Evolutionary conservation across 495 filamentous ascomycete species (phyloP).

Genomic region (Trichoderma gamsii): DNA sequence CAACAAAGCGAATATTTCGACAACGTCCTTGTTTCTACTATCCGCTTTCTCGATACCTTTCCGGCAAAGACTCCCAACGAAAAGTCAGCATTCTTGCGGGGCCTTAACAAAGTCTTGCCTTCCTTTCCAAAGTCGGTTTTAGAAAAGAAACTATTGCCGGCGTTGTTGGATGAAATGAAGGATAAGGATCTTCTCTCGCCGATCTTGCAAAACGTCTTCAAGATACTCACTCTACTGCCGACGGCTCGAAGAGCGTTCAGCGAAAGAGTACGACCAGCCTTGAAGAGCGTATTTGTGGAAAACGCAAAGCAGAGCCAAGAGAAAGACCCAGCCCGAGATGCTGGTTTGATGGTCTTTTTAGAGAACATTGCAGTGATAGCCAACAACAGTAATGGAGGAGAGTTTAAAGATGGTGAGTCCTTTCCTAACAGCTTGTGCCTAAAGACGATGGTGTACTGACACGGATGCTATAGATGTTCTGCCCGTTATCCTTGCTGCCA

Average conservation of each 20-base stretch:
- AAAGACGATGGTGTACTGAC: constrained; percentile 20
- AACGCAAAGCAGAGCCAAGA: constrained; percentile 52
- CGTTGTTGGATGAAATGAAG: constrained; percentile 83
- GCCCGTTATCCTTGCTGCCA: constrained; percentile 69
- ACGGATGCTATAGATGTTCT: constrained; percentile 57
- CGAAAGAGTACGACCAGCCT: constrained; percentile 73
- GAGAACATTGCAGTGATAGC: constrained; percentile 72
- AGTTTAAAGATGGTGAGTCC: constrained; percentile 81
- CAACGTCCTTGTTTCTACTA: constrained; percentile 90
- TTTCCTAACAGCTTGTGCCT: neutral
- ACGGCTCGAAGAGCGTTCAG: constrained; percentile 69
- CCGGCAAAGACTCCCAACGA: constrained; percentile 88
- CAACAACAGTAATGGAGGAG: constrained; percentile 75
- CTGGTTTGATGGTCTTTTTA: constrained; percentile 80
- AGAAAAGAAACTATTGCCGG: constrained; percentile 88
- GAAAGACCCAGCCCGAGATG: constrained; percentile 76
- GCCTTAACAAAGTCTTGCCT: constrained; percentile 73
- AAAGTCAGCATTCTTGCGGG: constrained; percentile 86
- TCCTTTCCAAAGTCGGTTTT: constrained; percentile 89
- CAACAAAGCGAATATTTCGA: constrained; percentile 93
- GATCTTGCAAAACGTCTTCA: constrained; percentile 84
- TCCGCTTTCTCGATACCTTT: constrained; percentile 85
- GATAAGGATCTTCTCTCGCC: constrained; percentile 79
- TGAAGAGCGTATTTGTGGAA: constrained; percentile 74
- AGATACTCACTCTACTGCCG: constrained; percentile 69